Base-by-base conservation (phyloP, 2,329 filamentous ascomycete species). In the Alternaria solani region DNA sequence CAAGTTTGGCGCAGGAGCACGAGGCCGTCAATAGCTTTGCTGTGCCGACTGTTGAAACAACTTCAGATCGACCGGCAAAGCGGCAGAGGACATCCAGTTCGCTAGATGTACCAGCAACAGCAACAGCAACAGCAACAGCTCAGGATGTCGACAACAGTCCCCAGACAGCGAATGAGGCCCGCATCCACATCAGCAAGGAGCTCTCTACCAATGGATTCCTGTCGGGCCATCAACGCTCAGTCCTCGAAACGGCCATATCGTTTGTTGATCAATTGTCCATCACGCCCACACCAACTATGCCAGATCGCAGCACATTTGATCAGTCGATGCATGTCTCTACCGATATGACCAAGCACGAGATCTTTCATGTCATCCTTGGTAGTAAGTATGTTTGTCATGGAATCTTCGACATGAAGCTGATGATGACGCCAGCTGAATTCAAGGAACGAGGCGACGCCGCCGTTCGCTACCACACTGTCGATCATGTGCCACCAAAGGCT, bases 241-340 rank as follows among this genome's bases (percentile, higher is more conserved):
- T 72, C n/a, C 66, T 76, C 20, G 70, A 76, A 49, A 72, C 65
- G 0, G 74, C 72, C 5, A 69, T 75, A 11, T 66, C 70, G 0
- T 74, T 76, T 38, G 71, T 75, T 20, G 74, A 75, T 47, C 69
- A 75, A 18, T 41, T 76, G 9, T 71, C 72, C 0, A 67, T 69
- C 26, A 66, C 66, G 7, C 68, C 69, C 16, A 65, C 63, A 2
- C 66, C 71, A 7, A 56, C 59, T 5, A 64, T 64, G 51, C 67
- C 58, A 18, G 71, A 75, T 23, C 64, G 67, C 18, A 69, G 68
- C 49, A 69, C 67, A 5, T 73, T 72, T 49, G 62, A 70, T 28
- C 68, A 66, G 56, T 68, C 65, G 7, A 66, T 68, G 63, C 65
- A 70, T 25, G 60, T 67, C 8, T 60, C 66, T 7, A 76, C 69